Conservation (phyloP, 495 filamentous ascomycete genomes). For the Pseudevernia furfuracea region DNA sequence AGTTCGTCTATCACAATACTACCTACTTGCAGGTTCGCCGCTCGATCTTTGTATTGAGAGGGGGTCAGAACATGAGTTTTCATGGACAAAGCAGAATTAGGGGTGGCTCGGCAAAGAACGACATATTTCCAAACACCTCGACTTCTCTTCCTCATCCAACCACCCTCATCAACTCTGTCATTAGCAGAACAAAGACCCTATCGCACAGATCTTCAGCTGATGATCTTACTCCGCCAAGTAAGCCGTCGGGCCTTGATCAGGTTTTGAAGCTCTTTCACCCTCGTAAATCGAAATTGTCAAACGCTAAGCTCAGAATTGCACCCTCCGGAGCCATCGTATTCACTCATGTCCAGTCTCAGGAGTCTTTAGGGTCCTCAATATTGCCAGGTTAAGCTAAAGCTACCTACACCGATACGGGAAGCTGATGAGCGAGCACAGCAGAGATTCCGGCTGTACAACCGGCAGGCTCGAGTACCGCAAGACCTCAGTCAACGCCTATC, state of each 20-base stretch:
- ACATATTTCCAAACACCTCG: neutral
- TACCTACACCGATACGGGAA: neutral
- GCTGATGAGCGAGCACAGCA: neutral
- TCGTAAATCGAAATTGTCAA: neutral
- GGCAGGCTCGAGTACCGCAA: neutral
- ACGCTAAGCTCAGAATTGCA: neutral
- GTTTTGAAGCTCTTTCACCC: neutral
- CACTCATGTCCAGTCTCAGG: neutral
- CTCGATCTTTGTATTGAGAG: neutral
- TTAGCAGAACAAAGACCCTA: neutral
- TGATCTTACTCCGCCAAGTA: neutral
- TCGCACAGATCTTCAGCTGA: neutral
- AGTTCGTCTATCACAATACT: neutral
- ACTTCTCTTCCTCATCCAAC: neutral
- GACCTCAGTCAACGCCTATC: neutral
- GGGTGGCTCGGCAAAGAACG: neutral
- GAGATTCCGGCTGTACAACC: neutral
- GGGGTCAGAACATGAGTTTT: neutral
- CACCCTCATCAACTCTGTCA: neutral
- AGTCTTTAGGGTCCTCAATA: neutral
- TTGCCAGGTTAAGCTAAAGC: neutral
- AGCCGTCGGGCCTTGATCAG: neutral
- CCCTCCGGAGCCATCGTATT: slow-evolving; percentile 8
- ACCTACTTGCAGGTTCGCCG: neutral
- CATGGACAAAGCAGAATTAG: neutral